Evolutionary conservation across 257 asterid species (phyloP).

Genomic region (Dorcoceras hygrometricum): DNA sequence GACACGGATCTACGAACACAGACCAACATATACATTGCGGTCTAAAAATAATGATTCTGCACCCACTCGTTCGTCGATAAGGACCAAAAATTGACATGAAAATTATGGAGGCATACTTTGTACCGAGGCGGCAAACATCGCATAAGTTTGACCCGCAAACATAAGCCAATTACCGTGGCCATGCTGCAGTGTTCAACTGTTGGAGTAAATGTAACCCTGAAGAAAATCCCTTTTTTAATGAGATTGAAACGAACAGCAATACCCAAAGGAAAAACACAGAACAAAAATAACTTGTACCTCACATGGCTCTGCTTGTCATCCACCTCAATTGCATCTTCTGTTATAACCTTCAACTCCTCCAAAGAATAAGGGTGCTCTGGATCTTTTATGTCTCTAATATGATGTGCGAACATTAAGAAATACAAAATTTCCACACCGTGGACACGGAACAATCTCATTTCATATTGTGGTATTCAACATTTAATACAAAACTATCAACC

Average conservation of each 20-base stretch:
- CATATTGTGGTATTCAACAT: conserved; percentile 7
- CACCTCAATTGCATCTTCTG: conserved; percentile 86
- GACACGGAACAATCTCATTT: conserved; percentile 7
- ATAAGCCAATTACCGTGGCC: conserved; percentile 88
- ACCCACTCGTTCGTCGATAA: conserved; percentile 2
- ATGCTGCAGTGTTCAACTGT: conserved; percentile 96
- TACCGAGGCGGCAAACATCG: conserved; percentile 77
- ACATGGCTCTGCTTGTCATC: conserved; percentile 67
- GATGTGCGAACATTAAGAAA: conserved; percentile 71
- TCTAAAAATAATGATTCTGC: background rate
- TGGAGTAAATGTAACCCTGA: conserved; percentile 93
- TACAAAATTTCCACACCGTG: conserved; percentile 22
- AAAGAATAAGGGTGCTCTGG: conserved; percentile 94
- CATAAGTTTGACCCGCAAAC: conserved; percentile 94
- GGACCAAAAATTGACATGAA: conserved; percentile 10
- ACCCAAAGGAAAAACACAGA: conserved; percentile 14
- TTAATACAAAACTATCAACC: background rate
- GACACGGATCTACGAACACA: background rate
- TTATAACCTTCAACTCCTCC: conserved; percentile 86
- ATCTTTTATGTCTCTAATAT: conserved; percentile 95
- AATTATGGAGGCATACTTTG: conserved; percentile 47
- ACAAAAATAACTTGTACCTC: conserved; percentile 43
- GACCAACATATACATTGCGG: background rate
- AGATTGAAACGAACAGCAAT: conserved; percentile 4
- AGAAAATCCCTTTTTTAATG: conserved; percentile 22